These are phyloP conservation scores for Boechera retrofracta DNA, from an alignment of 345 rosid species.

Conservation along the genomic window DNA sequence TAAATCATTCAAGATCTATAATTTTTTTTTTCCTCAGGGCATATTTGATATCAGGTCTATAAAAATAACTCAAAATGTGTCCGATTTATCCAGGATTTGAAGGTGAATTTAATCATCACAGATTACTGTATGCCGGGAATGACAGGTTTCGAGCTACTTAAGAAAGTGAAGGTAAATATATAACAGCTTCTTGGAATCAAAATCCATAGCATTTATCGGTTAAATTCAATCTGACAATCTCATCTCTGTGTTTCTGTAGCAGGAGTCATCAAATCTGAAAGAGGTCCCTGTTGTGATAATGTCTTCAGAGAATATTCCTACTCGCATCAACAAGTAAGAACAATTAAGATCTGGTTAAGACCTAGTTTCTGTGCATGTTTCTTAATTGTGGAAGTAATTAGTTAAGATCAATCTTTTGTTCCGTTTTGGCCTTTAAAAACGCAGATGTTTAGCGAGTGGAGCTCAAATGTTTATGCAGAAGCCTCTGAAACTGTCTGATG, in stretches of 20 bases:
- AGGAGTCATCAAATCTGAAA: constrained; percentile 78
- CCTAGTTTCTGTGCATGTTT: background rate
- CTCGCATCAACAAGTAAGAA: constrained; percentile 71
- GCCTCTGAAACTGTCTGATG: constrained; percentile 80
- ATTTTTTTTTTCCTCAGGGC: background rate
- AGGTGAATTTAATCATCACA: constrained; percentile 81
- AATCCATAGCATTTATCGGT: background rate
- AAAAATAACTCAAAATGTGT: constrained; percentile 4
- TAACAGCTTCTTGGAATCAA: background rate
- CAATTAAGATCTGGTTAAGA: background rate
- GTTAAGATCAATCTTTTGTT: background rate
- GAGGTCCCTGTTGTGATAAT: constrained; percentile 87
- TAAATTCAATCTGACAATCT: background rate
- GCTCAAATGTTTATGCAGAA: constrained; percentile 93
- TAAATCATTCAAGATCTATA: constrained; percentile 3
- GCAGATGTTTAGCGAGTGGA: constrained; percentile 84
- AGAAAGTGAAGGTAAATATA: constrained; percentile 74
- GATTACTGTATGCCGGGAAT: constrained; percentile 96
- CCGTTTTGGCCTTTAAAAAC: background rate
- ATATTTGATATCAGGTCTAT: constrained; percentile 1
- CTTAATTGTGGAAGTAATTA: background rate
- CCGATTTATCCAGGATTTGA: constrained; percentile 47
- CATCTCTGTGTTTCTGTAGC: constrained; percentile 20
- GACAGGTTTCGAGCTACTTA: constrained; percentile 88
- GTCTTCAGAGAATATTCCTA: constrained; percentile 84